Percentiles rank a stretch among this genome's conserved stretches.
These are phyloP conservation scores for Chlamydomonas schloesseri DNA, from an alignment of 139 green algal genomes.

Conservation along the genomic window DNA sequence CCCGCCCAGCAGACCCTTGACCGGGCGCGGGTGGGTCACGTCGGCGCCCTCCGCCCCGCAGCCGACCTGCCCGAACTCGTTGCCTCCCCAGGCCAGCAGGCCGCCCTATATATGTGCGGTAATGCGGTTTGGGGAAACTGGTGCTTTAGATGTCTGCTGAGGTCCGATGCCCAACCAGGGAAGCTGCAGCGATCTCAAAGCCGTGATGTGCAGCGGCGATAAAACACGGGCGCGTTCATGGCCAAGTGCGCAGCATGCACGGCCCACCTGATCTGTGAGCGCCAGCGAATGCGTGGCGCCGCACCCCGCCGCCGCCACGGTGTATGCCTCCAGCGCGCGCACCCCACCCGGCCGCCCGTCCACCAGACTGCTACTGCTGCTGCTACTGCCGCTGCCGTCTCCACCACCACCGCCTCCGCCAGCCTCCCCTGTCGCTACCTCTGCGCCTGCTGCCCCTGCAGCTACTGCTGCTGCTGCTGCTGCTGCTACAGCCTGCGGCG, in stretches of 20 bases:
- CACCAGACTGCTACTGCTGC: neutral
- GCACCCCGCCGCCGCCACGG: slow-evolving; percentile 51
- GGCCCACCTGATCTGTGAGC: slow-evolving; percentile 55
- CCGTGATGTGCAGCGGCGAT: too few species aligned
- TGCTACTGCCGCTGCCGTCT: neutral
- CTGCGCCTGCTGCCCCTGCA: too few species aligned
- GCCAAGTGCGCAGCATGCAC: too few species aligned
- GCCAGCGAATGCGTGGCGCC: slow-evolving; percentile 65
- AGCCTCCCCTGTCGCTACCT: too few species aligned
- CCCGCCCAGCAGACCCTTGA: slow-evolving; percentile 1
- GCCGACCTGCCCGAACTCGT: slow-evolving; percentile 79
- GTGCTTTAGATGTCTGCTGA: too few species aligned
- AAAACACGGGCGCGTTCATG: too few species aligned
- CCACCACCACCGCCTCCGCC: too few species aligned
- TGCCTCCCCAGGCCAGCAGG: slow-evolving; percentile 39
- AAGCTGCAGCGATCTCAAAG: too few species aligned
- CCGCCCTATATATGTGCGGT: neutral
- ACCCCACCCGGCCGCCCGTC: slow-evolving; percentile 31
- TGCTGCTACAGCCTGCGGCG: neutral
- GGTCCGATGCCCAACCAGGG: too few species aligned
- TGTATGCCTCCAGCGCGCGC: slow-evolving; percentile 57
- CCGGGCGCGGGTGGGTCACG: slow-evolving; percentile 40
- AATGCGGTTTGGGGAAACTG: too few species aligned
- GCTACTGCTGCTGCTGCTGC: neutral
- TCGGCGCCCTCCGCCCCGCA: slow-evolving; percentile 36